Conservation (phyloP, 2,329 filamentous ascomycete species). For the Microcyclospora tardicrescens region DNA sequence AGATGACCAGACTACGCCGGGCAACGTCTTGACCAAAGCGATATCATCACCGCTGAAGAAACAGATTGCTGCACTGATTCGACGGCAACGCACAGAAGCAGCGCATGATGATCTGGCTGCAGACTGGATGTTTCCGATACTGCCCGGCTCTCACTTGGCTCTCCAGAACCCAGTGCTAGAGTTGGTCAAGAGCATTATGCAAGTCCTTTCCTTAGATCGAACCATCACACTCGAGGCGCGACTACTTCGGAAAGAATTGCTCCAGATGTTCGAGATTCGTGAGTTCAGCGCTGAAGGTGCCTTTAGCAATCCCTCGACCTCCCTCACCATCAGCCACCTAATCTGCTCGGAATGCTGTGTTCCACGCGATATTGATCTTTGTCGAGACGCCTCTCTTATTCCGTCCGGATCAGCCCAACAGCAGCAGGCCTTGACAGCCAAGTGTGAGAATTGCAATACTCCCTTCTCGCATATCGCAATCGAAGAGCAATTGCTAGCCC, state of each 20-base stretch:
- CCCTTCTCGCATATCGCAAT: conserved; percentile 67
- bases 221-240: conserved; percentile 81
- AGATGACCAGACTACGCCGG: conserved; percentile 42
- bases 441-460: conserved; percentile 61
- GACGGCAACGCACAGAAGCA: conserved; percentile 75
- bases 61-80: conserved; percentile 68
- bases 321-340: conserved; percentile 58
- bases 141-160: conserved; percentile 58
- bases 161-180: conserved; percentile 67
- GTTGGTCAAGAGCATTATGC: conserved; percentile 84
- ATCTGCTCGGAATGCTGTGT: conserved; percentile 87
- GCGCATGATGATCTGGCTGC: conserved; percentile 75
- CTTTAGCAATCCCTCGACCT: conserved; percentile 74
- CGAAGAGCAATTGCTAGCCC: conserved; percentile 68
- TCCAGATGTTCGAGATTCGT: conserved; percentile 81
- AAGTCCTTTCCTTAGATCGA: conserved; percentile 81
- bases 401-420: conserved; percentile 26
- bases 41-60: conserved; percentile 88
- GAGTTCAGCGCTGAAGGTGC: conserved; percentile 84
- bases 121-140: conserved; percentile 73
- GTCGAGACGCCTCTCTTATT: conserved; percentile 72
- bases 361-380: conserved; percentile 79
- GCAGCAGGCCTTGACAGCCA: conserved; percentile 9
- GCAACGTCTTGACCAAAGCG: conserved; percentile 59
- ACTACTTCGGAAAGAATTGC: conserved; percentile 74